phyloP scores from a whole-genome alignment of 1,139 yeast genomes.

The Petasospora rhodanensis region DNA sequence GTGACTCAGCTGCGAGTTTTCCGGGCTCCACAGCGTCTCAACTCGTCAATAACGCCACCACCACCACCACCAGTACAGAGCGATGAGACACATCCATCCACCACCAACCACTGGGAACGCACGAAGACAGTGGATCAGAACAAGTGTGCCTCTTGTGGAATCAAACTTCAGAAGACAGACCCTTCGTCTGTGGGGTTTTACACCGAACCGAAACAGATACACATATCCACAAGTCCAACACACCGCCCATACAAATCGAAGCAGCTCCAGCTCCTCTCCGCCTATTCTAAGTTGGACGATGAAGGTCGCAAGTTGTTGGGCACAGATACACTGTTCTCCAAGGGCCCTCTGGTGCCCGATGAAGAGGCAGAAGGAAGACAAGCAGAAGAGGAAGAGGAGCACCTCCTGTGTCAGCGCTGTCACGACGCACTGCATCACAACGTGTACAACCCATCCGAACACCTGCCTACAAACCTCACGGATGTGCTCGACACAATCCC shows the following conservation, averaged over 20 bases:
- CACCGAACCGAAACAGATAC: conserved; percentile 25
- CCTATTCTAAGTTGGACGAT: conserved; percentile 21
- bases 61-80: too few species aligned
- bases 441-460: conserved; percentile 33
- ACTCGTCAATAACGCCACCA: too few species aligned
- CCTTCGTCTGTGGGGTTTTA: conserved; percentile 41
- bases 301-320: conserved; percentile 18
- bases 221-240: too few species aligned
- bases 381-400: too few species aligned
- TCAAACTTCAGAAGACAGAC: conserved; percentile 40
- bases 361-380: too few species aligned
- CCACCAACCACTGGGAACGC: too few species aligned
- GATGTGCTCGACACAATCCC: conserved; percentile 44
- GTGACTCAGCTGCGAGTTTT: too few species aligned
- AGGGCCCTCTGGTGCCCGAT: background rate
- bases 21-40: too few species aligned
- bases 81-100: too few species aligned
- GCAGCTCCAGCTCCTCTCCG: conserved; percentile 21
- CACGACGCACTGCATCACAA: conserved; percentile 45
- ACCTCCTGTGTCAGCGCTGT: conserved; percentile 48
- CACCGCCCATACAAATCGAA: conserved; percentile 14
- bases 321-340: background rate
- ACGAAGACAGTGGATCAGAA: too few species aligned
- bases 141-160: conserved; percentile 46
- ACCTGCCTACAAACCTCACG: conserved; percentile 33